Evolutionary conservation across 2,329 filamentous ascomycete species (phyloP).

Genomic region (Leptographium procerum): DNA sequence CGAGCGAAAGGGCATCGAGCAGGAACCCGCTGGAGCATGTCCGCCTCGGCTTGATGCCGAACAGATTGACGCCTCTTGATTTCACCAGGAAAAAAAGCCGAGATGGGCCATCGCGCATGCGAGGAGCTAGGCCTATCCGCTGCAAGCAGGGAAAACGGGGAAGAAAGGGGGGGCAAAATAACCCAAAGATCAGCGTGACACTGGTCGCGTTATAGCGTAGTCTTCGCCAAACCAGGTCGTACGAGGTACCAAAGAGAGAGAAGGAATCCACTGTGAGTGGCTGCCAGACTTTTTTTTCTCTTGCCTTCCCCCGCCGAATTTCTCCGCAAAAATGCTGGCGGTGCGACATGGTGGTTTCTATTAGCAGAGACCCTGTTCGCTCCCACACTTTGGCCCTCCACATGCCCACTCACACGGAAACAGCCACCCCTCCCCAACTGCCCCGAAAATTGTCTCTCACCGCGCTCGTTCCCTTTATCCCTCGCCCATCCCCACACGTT

Average conservation of each 20-base stretch:
- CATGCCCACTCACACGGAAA: neutral
- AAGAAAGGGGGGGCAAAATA: neutral
- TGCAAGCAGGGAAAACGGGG: too few species aligned
- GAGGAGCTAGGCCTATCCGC: too few species aligned
- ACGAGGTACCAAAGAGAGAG: neutral
- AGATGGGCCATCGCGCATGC: too few species aligned
- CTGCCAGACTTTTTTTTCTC: neutral
- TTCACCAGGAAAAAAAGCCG: too few species aligned
- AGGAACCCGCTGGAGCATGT: neutral
- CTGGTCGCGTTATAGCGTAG: neutral
- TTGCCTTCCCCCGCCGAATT: conserved; percentile 9
- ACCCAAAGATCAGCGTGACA: neutral
- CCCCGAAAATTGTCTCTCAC: conserved; percentile 1
- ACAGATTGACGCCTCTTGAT: too few species aligned
- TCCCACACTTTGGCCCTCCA: conserved; percentile 3
- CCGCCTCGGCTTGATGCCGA: too few species aligned
- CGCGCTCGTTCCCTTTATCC: conserved; percentile 9
- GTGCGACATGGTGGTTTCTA: neutral
- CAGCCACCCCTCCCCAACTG: neutral
- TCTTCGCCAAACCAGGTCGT: neutral
- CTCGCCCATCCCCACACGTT: conserved; percentile 12
- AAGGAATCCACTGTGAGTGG: neutral
- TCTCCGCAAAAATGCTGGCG: conserved; percentile 7
- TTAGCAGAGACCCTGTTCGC: conserved; percentile 1
- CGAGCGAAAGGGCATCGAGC: too few species aligned